A percentile compares a stretch with the other conserved stretches of the same genome.
Evolutionary conservation across 176 grass and related monocot species (phyloP).

Genomic region (Bonia amplexicaulis): DNA sequence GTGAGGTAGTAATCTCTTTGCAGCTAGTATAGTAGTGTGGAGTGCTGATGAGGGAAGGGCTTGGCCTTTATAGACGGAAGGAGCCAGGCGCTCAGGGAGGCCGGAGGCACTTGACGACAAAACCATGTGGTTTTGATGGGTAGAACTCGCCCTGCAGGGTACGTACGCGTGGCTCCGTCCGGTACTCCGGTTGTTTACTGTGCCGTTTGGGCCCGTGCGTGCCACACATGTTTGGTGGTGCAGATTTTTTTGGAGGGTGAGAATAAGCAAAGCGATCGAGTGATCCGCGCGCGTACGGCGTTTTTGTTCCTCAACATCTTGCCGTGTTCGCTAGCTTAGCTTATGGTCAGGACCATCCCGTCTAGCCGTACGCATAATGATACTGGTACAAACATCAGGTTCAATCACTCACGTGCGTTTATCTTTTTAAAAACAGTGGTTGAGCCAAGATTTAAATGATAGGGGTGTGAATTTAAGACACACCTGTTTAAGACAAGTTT

Average conservation of each 20-base stretch:
- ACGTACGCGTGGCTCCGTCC: background rate
- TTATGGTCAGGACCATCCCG: background rate
- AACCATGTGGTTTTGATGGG: background rate
- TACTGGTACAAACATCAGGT: background rate
- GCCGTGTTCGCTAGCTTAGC: background rate
- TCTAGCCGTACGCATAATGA: background rate
- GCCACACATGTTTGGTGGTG: background rate
- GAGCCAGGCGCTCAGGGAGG: background rate
- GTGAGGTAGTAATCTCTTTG: background rate
- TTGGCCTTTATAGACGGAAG: slow-evolving; percentile 14
- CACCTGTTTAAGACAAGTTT: too few species aligned
- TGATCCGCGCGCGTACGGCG: background rate
- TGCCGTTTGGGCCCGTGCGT: background rate
- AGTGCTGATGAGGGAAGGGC: background rate
- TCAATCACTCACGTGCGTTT: slow-evolving; percentile 1
- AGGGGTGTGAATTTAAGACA: too few species aligned
- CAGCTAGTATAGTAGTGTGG: background rate
- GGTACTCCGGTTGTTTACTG: background rate
- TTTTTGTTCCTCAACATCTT: background rate
- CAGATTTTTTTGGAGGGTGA: background rate
- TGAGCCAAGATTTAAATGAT: too few species aligned
- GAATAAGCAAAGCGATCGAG: background rate
- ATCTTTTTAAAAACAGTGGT: too few species aligned
- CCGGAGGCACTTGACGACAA: background rate
- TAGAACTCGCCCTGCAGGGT: background rate